Evolutionary conservation across 768 basidiomycete genomes (phyloP).

Genomic region (Suillus variegatus): DNA sequence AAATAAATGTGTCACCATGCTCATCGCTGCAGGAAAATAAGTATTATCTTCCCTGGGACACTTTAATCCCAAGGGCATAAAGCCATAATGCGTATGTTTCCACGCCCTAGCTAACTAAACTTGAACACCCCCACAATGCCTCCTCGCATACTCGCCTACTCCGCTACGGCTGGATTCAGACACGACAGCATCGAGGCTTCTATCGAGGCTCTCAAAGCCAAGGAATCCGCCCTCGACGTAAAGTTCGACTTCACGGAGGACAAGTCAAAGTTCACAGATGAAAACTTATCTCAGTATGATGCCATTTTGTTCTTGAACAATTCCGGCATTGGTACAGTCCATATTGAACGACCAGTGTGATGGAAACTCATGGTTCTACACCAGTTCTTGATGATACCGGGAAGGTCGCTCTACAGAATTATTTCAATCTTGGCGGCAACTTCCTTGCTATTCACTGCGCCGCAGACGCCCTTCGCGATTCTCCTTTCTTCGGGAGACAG

Average conservation of each 20-base stretch:
- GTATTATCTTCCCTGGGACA: neutral
- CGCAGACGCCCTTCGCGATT: conserved; percentile 58
- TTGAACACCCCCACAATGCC: conserved; percentile 19
- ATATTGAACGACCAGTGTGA: neutral
- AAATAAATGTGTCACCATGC: neutral
- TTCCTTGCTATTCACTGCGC: conserved; percentile 72
- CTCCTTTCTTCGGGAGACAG: conserved; percentile 56
- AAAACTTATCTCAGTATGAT: conserved; percentile 57
- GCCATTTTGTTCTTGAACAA: conserved; percentile 69
- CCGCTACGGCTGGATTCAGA: conserved; percentile 60
- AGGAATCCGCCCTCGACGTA: conserved; percentile 47
- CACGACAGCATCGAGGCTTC: conserved; percentile 80
- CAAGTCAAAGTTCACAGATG: conserved; percentile 51
- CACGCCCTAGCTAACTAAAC: neutral
- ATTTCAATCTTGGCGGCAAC: conserved; percentile 68
- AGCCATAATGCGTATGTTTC: neutral
- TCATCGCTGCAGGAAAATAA: neutral
- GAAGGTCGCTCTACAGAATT: conserved; percentile 62
- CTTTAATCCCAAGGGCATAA: neutral
- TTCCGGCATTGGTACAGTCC: conserved; percentile 62
- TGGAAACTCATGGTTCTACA: conserved; percentile 1
- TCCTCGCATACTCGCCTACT: conserved; percentile 56
- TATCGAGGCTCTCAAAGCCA: conserved; percentile 52
- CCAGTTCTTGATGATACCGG: conserved; percentile 59
- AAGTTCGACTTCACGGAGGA: conserved; percentile 71